Percentiles rank a stretch among this genome's conserved stretches.
Conservation (phyloP, 2,329 filamentous ascomycete genomes). For the Aspergillus aculeatus region DNA sequence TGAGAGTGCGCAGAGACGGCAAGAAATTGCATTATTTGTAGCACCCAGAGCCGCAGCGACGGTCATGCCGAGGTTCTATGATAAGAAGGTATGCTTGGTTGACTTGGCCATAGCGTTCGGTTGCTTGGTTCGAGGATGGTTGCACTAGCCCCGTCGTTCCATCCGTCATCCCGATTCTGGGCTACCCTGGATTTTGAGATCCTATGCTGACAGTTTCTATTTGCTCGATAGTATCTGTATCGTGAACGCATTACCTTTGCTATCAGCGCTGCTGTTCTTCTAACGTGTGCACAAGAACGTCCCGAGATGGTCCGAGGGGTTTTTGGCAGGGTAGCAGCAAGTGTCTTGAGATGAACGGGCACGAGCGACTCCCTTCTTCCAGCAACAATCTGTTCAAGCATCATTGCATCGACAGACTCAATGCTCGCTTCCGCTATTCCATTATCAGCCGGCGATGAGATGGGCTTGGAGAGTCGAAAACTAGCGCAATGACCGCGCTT, state of each 20-base stretch:
- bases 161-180: constrained; percentile 6
- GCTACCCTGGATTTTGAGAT: constrained; percentile 12
- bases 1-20: constrained; percentile 63
- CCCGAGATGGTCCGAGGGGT: constrained; percentile 65
- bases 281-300: constrained; percentile 65
- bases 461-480: too few species aligned
- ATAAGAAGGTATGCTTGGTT: constrained; percentile 41
- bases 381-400: not conserved
- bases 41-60: constrained; percentile 74
- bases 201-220: constrained; percentile 21
- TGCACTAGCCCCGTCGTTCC: constrained; percentile 19
- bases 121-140: constrained; percentile 16
- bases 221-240: constrained; percentile 58
- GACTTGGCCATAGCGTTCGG: constrained; percentile 6
- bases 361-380: not conserved
- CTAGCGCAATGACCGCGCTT: too few species aligned
- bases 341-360: constrained; percentile 25
- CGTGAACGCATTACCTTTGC: constrained; percentile 67
- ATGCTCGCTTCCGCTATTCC: too few species aligned
- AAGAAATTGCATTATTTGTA: constrained; percentile 78
- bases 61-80: constrained; percentile 69
- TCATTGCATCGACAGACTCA: not conserved
- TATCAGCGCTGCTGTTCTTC: constrained; percentile 66
- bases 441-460: not conserved
- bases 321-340: constrained; percentile 56